Conservation (phyloP, 129 eudicot species). For the Logfia minima region DNA sequence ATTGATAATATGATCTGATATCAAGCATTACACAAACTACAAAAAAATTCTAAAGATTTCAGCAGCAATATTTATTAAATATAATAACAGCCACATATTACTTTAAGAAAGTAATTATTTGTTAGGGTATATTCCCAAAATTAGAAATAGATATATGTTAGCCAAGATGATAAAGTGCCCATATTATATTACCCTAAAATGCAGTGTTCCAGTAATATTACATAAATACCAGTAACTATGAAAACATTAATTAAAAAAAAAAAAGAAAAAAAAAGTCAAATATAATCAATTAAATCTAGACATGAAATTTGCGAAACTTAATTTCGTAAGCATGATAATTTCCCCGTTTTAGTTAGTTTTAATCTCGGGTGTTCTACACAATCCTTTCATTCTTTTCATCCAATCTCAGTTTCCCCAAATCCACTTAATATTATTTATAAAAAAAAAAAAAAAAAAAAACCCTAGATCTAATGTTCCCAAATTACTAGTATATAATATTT, state of each 20-base stretch:
- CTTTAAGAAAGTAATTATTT: too few relatives aligned
- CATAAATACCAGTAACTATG: too few relatives aligned
- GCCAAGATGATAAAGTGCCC: neutral
- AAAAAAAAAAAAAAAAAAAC: neutral
- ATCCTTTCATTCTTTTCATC: too few relatives aligned
- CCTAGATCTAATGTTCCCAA: neutral
- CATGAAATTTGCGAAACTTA: neutral
- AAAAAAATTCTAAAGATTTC: neutral
- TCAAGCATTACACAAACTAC: neutral
- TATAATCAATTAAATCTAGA: neutral
- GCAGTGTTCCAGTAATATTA: too few relatives aligned
- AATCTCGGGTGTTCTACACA: neutral
- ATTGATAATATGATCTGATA: too few relatives aligned
- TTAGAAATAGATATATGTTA: neutral
- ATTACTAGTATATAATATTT: neutral
- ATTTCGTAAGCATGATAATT: neutral
- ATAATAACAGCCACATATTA: neutral
- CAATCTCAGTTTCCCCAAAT: neutral
- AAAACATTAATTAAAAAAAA: too few relatives aligned
- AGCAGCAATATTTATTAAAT: neutral
- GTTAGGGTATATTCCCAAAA: too few relatives aligned
- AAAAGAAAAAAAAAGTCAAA: too few relatives aligned
- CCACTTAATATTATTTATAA: neutral
- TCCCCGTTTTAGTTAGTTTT: too few relatives aligned
- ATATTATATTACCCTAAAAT: too few relatives aligned